phyloP scores from a whole-genome alignment of 768 basidiomycete genomes.

The Coprinellus micaceus region DNA sequence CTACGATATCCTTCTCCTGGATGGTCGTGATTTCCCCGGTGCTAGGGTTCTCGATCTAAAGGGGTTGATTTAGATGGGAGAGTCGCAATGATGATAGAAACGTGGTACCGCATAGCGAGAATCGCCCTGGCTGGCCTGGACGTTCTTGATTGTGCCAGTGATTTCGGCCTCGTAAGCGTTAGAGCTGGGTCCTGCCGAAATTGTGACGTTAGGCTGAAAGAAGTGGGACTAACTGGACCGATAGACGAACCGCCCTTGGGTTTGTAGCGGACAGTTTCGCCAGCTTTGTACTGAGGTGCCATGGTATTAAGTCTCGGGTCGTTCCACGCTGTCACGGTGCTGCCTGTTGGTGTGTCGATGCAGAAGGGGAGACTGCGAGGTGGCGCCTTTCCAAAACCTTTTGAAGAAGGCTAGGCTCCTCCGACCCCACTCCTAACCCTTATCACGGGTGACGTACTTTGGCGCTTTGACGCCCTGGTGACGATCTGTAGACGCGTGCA shows the following conservation, averaged over 20 bases:
- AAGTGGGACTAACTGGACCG: too few species aligned
- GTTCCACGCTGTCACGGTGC: neutral
- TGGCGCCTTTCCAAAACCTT: too few species aligned
- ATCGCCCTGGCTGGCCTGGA: slow-evolving; percentile 6
- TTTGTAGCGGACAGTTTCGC: slow-evolving; percentile 5
- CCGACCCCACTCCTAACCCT: too few species aligned
- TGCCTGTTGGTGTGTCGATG: neutral
- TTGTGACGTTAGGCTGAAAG: neutral
- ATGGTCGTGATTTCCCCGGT: slow-evolving; percentile 6
- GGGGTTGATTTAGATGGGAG: neutral
- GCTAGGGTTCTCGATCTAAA: slow-evolving; percentile 7
- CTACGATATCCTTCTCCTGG: slow-evolving; percentile 4
- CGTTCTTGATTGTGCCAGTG: slow-evolving; percentile 1
- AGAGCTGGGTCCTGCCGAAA: slow-evolving; percentile 4
- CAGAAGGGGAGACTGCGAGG: neutral
- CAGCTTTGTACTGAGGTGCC: slow-evolving; percentile 10
- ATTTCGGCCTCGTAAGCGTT: slow-evolving; percentile 6
- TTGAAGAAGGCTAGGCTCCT: too few species aligned
- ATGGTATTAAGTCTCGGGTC: neutral
- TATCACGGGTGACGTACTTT: neutral
- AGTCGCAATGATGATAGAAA: neutral
- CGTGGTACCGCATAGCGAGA: slow-evolving; percentile 5
- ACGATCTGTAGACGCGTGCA: too few species aligned
- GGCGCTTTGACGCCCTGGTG: too few species aligned
- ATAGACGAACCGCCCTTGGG: neutral